Conservation (phyloP, 108 stramenopile genomes). For the Nannochloropsis gaditana region DNA sequence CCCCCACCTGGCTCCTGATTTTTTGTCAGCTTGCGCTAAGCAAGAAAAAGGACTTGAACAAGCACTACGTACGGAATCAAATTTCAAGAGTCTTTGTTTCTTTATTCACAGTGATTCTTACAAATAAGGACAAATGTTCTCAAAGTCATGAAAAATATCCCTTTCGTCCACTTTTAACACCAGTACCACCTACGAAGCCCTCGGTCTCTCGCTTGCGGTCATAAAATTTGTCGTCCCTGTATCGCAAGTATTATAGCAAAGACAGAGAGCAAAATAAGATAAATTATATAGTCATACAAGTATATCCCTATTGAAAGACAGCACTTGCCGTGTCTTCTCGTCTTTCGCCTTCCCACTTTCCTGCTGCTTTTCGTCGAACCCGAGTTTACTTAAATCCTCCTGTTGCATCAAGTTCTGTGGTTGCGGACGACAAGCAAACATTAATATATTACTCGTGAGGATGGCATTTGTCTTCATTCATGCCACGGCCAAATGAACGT, state of each 20-base stretch:
- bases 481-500: background rate
- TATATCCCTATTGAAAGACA: background rate
- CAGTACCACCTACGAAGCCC: conserved; percentile 1
- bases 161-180: background rate
- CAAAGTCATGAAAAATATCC: background rate
- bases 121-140: too few species aligned
- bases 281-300: too few species aligned
- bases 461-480: background rate
- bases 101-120: too few species aligned
- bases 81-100: too few species aligned
- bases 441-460: background rate
- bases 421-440: background rate
- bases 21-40: too few species aligned
- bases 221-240: background rate
- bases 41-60: too few species aligned
- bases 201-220: conserved; percentile 11
- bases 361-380: background rate
- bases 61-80: too few species aligned
- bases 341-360: background rate
- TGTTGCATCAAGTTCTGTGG: background rate
- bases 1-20: too few species aligned
- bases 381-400: conserved; percentile 11
- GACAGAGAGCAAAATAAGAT: background rate
- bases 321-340: background rate
- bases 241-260: background rate